These are phyloP conservation scores for Auricularia heimuer DNA, from an alignment of 768 basidiomycete genomes.

Conservation along the genomic window DNA sequence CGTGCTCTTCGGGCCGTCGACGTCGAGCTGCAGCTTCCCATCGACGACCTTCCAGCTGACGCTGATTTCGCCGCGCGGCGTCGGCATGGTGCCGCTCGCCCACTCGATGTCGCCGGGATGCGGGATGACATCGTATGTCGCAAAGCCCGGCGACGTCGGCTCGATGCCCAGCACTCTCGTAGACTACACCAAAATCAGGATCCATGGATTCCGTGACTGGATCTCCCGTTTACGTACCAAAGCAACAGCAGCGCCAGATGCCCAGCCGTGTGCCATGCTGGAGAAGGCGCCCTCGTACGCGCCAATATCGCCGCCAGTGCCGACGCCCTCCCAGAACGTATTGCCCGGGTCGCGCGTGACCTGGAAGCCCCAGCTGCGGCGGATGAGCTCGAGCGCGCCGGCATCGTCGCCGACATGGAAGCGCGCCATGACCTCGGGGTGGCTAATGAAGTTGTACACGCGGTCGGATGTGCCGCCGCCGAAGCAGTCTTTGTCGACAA, in stretches of 20 bases:
- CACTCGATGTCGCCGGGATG: not conserved
- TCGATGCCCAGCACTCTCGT: not conserved
- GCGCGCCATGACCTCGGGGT: conserved; percentile 1
- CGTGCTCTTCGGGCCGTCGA: not conserved
- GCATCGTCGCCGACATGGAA: not conserved
- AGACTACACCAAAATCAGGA: not conserved
- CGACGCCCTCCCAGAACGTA: conserved; percentile 1
- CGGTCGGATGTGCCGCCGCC: not conserved
- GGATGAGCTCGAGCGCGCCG: conserved; percentile 1
- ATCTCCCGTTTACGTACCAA: not conserved
- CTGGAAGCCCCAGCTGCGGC: not conserved
- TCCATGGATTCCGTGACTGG: not conserved
- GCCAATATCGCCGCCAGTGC: not conserved
- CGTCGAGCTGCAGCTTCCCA: not conserved
- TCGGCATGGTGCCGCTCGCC: not conserved
- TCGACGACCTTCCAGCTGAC: not conserved
- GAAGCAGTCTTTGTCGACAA: conserved; percentile 1
- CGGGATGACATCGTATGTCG: not conserved
- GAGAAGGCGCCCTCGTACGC: not conserved
- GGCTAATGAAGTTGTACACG: not conserved
- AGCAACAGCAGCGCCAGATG: not conserved
- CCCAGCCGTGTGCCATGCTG: not conserved
- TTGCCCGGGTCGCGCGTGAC: not conserved
- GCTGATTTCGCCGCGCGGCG: not conserved
- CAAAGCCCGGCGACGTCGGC: not conserved